These are phyloP conservation scores for Pyrenophora tritici-repentis DNA, from an alignment of 2,329 filamentous ascomycete species.

Conservation along the genomic window DNA sequence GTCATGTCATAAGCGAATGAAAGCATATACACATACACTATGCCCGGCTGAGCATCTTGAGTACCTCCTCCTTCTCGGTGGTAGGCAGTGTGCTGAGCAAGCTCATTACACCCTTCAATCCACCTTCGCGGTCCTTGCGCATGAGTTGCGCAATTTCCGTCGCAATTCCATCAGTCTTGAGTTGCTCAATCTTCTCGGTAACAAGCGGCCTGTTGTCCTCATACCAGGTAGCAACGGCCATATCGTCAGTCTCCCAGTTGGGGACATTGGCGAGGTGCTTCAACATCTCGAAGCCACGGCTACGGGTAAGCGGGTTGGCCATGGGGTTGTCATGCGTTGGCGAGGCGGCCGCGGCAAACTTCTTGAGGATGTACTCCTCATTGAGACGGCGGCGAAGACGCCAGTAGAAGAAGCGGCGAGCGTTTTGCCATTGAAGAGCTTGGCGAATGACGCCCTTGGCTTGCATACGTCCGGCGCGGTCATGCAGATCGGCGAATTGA, in stretches of 20 bases:
- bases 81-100: slow-evolving; percentile 85
- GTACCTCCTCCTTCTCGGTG: slow-evolving; percentile 82
- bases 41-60: slow-evolving; percentile 59
- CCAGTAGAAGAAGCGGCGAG: slow-evolving; percentile 99
- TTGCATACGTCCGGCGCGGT: slow-evolving; percentile 96
- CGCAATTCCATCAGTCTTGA: slow-evolving; percentile 77
- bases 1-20: slow-evolving; percentile 10
- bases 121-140: slow-evolving; percentile 68
- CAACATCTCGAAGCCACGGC: slow-evolving; percentile 73
- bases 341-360: slow-evolving; percentile 65
- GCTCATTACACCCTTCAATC: slow-evolving; percentile 83
- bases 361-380: slow-evolving; percentile 95
- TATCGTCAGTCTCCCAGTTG: slow-evolving; percentile 78
- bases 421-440: slow-evolving; percentile 81
- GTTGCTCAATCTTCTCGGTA: slow-evolving; percentile 78
- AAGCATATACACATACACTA: slow-evolving; percentile 26
- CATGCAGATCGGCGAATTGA: slow-evolving; percentile 96
- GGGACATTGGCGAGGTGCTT: slow-evolving; percentile 81
- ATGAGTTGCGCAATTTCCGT: slow-evolving; percentile 72
- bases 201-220: slow-evolving; percentile 89
- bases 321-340: slow-evolving; percentile 46
- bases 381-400: slow-evolving; percentile 94
- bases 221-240: slow-evolving; percentile 89
- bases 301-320: slow-evolving; percentile 57
- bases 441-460: slow-evolving; percentile 94